Percentiles rank a stretch among this genome's conserved stretches.
Conservation (phyloP, 1,284 basidiomycete species). For the Golubevia sp. region DNA sequence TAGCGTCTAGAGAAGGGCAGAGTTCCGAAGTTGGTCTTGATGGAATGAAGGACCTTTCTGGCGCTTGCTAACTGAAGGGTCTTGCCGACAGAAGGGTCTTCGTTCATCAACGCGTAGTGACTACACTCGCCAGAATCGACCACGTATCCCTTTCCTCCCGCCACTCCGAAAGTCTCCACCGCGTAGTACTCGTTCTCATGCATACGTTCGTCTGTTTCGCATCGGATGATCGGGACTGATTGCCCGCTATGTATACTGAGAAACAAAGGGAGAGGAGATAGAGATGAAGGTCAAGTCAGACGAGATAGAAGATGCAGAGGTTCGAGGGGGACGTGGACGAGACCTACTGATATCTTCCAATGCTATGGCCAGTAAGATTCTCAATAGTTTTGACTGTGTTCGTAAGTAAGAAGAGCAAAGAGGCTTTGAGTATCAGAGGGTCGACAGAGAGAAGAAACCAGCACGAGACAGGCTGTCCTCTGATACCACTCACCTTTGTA, state of each 20-base stretch:
- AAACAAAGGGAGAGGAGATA: not conserved
- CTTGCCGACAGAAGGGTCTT: constrained; percentile 20
- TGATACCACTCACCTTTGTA: constrained; percentile 71
- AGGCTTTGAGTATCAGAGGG: not conserved
- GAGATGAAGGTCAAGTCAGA: not conserved
- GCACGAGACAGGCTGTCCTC: too few species aligned
- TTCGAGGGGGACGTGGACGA: too few species aligned
- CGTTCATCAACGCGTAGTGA: constrained; percentile 45
- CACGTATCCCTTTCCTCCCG: constrained; percentile 54
- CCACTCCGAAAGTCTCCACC: constrained; percentile 61
- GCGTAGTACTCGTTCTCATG: constrained; percentile 61
- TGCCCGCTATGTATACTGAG: constrained; percentile 54
- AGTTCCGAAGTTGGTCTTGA: constrained; percentile 60
- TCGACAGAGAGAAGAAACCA: not conserved
- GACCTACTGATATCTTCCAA: constrained; percentile 33
- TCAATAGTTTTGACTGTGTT: constrained; percentile 51
- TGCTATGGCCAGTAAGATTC: constrained; percentile 60
- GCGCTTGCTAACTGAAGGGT: constrained; percentile 45
- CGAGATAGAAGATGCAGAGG: too few species aligned
- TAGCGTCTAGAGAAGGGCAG: constrained; percentile 60
- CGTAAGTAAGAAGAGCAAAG: too few species aligned
- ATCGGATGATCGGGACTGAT: constrained; percentile 56
- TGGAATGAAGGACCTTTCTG: constrained; percentile 46
- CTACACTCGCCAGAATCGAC: constrained; percentile 53
- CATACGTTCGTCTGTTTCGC: constrained; percentile 51